Base-by-base conservation (phyloP, 1,284 basidiomycete genomes). In the Xerocomus minutiporus region DNA sequence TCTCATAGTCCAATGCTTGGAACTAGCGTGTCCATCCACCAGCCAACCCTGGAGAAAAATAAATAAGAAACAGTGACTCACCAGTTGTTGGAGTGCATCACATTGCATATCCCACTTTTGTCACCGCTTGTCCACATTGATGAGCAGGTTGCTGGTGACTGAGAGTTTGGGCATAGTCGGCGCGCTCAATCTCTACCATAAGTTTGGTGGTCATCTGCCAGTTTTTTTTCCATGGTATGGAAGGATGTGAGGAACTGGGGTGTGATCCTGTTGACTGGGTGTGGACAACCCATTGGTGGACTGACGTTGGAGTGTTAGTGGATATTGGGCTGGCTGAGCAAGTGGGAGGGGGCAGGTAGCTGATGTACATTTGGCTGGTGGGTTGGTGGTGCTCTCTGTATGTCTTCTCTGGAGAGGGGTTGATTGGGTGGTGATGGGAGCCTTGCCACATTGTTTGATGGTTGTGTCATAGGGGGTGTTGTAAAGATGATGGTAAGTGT, bases 31-130 rank as follows among this genome's bases (percentile, higher is more conserved):
- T 9, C 20, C 17, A 23, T 25, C 9, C 11, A 4, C 25, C 20
- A 36, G 35, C 8, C 17, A 17, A 20, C 5, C 9, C 7, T n/a
- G 6, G 28, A 28, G 28, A 28, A 26, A 26, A 36, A 17, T 3
- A 15, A 17, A 36, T 9, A 13, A 4, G 9, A 5, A 5, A 20
- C 3, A 4, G 25, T 48, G 39, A 8, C 65, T 56, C 35, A 89
- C 88, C 53, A 20, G 17, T 65, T 86, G 84, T 28, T 81, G 75
- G 29, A 91, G 69, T 11, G 78, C 77, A 54, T 88, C 85, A 86
- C 87, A 89, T 17, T 82, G 80, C 44, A 78, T 73, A 53, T 88
- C 86, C 82, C 84, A 91, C 56, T 82, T 75, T 57, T 83, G 71
- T 48, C 83, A 75, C 50, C 88, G 71, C 67, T 85, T 87, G 58